Conservation (phyloP, 1,284 basidiomycete species). For the Ceratobasidium sp. region DNA sequence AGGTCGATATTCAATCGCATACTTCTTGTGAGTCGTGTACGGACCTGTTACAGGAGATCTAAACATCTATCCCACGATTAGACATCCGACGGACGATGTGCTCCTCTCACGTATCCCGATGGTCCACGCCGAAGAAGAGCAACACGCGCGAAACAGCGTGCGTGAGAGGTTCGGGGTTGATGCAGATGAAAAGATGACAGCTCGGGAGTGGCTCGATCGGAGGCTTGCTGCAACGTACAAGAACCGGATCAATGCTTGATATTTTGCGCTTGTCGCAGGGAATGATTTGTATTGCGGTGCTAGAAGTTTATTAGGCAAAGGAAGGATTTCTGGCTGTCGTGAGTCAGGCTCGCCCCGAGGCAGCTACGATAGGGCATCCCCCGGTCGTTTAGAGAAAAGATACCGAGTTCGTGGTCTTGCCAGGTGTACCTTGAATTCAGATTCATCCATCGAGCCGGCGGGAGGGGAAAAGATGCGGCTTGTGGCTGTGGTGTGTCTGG, state of each 20-base stretch:
- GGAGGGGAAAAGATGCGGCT: background rate
- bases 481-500: constrained; percentile 16
- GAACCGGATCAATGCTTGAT: constrained; percentile 36
- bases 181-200: constrained; percentile 43
- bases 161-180: constrained; percentile 43
- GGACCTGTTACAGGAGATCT: background rate
- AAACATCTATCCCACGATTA: background rate
- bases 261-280: too few species aligned
- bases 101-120: constrained; percentile 39
- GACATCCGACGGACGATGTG: constrained; percentile 45
- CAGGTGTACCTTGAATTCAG: background rate
- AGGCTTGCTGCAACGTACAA: constrained; percentile 44
- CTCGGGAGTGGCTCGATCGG: constrained; percentile 45
- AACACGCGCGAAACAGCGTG: constrained; percentile 32
- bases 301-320: too few species aligned
- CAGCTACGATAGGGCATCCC: too few species aligned
- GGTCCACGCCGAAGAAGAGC: constrained; percentile 8
- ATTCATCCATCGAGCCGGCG: constrained; percentile 11
- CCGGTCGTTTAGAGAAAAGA: too few species aligned
- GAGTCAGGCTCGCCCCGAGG: too few species aligned
- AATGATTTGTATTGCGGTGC: too few species aligned
- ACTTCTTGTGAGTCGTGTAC: constrained; percentile 44
- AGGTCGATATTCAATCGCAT: constrained; percentile 46
- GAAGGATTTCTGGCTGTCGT: too few species aligned
- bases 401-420: too few species aligned